phyloP scores from a whole-genome alignment of 495 filamentous ascomycete genomes.

The Aspergillus biplanus region DNA sequence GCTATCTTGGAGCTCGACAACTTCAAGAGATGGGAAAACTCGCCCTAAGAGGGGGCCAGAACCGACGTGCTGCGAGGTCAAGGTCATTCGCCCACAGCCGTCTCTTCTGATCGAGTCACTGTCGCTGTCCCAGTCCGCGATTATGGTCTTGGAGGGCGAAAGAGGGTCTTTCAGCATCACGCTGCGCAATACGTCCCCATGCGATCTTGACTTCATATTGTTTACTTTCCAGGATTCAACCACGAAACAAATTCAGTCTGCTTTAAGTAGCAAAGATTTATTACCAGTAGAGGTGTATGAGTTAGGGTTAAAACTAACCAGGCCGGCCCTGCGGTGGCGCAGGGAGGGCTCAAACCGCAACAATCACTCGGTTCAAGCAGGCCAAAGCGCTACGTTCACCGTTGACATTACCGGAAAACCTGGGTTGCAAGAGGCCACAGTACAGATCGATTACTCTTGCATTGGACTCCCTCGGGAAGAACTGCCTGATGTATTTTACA shows the following conservation, averaged over 20 bases:
- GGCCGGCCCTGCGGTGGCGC: slow-evolving; percentile 71
- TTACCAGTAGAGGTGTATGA: slow-evolving; percentile 80
- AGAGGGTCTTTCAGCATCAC: slow-evolving; percentile 75
- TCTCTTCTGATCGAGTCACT: slow-evolving; percentile 72
- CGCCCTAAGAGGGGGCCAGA: slow-evolving; percentile 41
- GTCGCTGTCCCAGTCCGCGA: slow-evolving; percentile 79
- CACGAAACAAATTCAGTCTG: slow-evolving; percentile 71
- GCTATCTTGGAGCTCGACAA: slow-evolving; percentile 55
- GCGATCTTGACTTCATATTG: slow-evolving; percentile 78
- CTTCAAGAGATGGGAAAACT: slow-evolving; percentile 45
- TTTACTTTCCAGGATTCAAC: slow-evolving; percentile 92
- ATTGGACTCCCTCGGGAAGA: slow-evolving; percentile 66
- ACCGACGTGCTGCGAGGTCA: slow-evolving; percentile 52
- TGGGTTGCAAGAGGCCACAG: slow-evolving; percentile 76
- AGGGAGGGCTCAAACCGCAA: slow-evolving; percentile 51
- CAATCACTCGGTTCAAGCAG: slow-evolving; percentile 64
- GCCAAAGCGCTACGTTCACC: slow-evolving; percentile 71
- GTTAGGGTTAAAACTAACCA: slow-evolving; percentile 75
- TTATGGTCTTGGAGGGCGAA: slow-evolving; percentile 93
- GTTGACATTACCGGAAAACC: slow-evolving; percentile 86
- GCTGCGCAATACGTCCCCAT: slow-evolving; percentile 75
- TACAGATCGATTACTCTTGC: slow-evolving; percentile 82
- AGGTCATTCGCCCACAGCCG: slow-evolving; percentile 78
- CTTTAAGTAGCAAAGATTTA: slow-evolving; percentile 74
- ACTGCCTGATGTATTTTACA: slow-evolving; percentile 76